Base-by-base conservation (phyloP, 306 rosid genomes). In the Casuarina cunninghamiana region DNA sequence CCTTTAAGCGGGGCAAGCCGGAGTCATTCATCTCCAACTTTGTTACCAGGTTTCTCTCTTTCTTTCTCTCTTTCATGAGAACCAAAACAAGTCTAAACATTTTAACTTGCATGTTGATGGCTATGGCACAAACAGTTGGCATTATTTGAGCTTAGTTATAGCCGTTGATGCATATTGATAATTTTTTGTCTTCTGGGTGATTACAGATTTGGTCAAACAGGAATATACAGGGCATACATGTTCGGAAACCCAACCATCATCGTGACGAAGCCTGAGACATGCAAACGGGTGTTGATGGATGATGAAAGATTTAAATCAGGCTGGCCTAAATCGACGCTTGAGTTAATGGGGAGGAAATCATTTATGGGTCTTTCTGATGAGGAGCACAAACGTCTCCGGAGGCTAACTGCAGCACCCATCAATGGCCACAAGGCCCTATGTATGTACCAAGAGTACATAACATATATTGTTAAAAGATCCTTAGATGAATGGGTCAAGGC, bases 301-400 rank as follows among this genome's bases (percentile, higher is more conserved):
- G 98, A 94, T 76, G 93, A 87, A 0, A 84, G 82, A 16, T 94
- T 94, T 42, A 71, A 55, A 61, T 65, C 86, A 0, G 98, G 98
- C 38, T 94, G 98, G 98, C 98, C 98, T 72, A 78, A n/a, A 13
- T 84, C 98, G 1, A 73, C 98, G 0, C 55, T 89, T 57, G 83
- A 90, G 19, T 94, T 94, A 45, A 83, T 94, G 12, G 97, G 98
- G 55, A 86, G 72, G 82, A 94, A 84, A n/a, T 94, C 98, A 15
- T 90, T 94, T 84, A 76, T 92, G 21, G 82, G 82, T 6, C 87
- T 94, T 38, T 15, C 90, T 26, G 78, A 8, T 3, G 94, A 94
- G 42, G 98, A 92, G 63, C 98, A 89, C 73, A 90, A 86, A 79
- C 95, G 96, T 43, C 92, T 94, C 13, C 68, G 97, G 53, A 89